A percentile compares a stretch with the other conserved stretches of the same genome.
These are phyloP conservation scores for Colletotrichum sp. DNA, from an alignment of 2,329 filamentous ascomycete genomes.

Conservation along the genomic window DNA sequence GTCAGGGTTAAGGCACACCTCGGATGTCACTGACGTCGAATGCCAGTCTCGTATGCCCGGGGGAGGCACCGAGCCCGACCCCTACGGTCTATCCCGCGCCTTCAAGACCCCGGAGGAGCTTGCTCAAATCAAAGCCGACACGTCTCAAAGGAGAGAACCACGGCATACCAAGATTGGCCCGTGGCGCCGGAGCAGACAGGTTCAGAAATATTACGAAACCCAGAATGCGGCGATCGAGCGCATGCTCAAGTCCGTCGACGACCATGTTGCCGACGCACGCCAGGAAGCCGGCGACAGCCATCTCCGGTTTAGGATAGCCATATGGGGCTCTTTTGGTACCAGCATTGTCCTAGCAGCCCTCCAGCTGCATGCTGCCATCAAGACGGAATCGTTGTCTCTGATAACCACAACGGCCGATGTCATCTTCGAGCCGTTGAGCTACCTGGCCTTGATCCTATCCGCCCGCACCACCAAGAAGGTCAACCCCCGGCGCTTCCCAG, in stretches of 20 bases:
- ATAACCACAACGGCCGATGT: conserved; percentile 99
- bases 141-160: conserved; percentile 72
- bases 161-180: conserved; percentile 21
- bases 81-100: conserved; percentile 77
- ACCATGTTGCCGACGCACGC: conserved; percentile 82
- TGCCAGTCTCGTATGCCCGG: conserved; percentile 57
- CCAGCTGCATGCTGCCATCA: conserved; percentile 87
- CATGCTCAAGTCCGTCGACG: conserved; percentile 89
- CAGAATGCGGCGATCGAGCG: conserved; percentile 95
- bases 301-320: conserved; percentile 71
- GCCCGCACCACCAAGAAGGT: conserved; percentile 88
- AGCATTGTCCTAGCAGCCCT: conserved; percentile 80
- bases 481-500: conserved; percentile 85
- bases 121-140: conserved; percentile 79
- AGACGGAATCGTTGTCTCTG: conserved; percentile 86
- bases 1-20: conserved; percentile 47
- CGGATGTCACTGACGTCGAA: conserved; percentile 51
- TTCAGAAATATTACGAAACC: conserved; percentile 85
- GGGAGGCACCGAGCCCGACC: conserved; percentile 69
- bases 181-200: conserved; percentile 51
- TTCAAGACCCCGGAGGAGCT: conserved; percentile 83
- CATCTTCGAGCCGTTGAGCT: conserved; percentile 90
- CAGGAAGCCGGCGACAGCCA: conserved; percentile 84
- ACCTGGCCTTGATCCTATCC: conserved; percentile 83
- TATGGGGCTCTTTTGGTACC: conserved; percentile 74